Evolutionary conservation across 495 filamentous ascomycete species (phyloP), one percentile per base, ranked within the genome.

Genomic region (Aspergillus saccharolyticus): DNA sequence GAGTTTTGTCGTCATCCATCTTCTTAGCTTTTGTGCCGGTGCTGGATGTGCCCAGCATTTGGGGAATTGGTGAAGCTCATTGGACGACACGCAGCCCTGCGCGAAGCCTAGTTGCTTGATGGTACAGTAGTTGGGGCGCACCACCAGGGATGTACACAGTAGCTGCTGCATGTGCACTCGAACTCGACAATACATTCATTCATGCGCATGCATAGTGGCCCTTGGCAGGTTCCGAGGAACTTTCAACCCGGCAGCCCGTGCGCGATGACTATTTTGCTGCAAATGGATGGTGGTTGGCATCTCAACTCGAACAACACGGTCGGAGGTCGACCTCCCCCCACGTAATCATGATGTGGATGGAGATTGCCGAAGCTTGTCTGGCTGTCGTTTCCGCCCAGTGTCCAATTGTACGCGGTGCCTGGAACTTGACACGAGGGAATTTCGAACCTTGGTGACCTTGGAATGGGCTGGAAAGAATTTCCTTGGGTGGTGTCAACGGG

Each of bases 351-450:
- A 50, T 50, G 22, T 16, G n/a, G 20, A 50, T 50, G 18, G 46
- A 28, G 25, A 4, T 28, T 4, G 7, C 22, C 47, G 28, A 50
- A 50, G 47, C 47, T 50, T 50, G 47, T 21, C 44, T 21, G 44
- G 44, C 17, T 39, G 33, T 22, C 44, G 12, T 47, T 15, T n/a
- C 19, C 2, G 44, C 9, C 44, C 3, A 14, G 44, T 47, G 22
- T 22, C 44, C 44, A 28, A 50, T 50, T 50, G 47, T 33, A 50
- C 47, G 47, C 47, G 9, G 47, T 50, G 47, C 47, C 47, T 50
- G 47, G 17, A 15, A 18, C n/a, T 28, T 50, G 47, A 50, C 47
- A 50, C 47, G 47, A 50, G 47, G 47, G 14, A 18, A 17, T 4
- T n/a, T 17, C 21, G 22, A 50, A 50, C 47, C 47, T 24, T 50